Base-by-base conservation (phyloP, 1,284 basidiomycete species). In the Coniferiporia weirii region DNA sequence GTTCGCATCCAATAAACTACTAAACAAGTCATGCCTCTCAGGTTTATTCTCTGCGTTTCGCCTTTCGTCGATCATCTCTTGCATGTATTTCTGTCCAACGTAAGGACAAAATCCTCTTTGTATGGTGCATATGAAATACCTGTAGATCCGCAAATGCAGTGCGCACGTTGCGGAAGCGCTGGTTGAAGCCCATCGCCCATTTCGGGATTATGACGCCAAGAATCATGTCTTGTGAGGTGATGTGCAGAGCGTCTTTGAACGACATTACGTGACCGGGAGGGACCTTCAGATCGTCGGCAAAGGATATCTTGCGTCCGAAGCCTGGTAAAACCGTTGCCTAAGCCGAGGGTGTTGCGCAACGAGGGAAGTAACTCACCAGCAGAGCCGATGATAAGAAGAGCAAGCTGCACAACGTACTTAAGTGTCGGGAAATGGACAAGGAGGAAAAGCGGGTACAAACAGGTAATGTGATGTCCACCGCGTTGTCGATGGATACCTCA, bases 311-410 rank as follows among this genome's bases (percentile, higher is more conserved):
- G 73, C 74, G 66, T 73, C 74, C 17, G 71, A 75, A 59, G 73
- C 79, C 40, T 78, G 27, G 1, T 27, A 27, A 27, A 27, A 27
- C 5, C 5, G 27, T 27, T 27, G 27, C 27, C 27, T 27, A 27
- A 27, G 27, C 27, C 27, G 27, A 27, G 27, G 5, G 2, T 2
- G 2, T 27, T 27, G 5, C 27, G 27, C 5, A 5, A 2, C 63
- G 71, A 69, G 22, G 71, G 1, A 69, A 44, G 73, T 70, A 6
- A 69, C 67, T 13, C 57, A n/a, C 70, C 72, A 4, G 77, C 79
- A 2, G 72, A 69, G 1, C 68, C 68, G 13, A 80, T 74, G 10
- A 79, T 65, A 17, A 76, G 69, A 59, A 59, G 57, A 27, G 57
- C 57, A n/a, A 59, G 22, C 57, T 59, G 20, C 38, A 12, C 12